phyloP scores from a whole-genome alignment of 1,139 yeast species.

The Saccharomyces hybrid region DNA sequence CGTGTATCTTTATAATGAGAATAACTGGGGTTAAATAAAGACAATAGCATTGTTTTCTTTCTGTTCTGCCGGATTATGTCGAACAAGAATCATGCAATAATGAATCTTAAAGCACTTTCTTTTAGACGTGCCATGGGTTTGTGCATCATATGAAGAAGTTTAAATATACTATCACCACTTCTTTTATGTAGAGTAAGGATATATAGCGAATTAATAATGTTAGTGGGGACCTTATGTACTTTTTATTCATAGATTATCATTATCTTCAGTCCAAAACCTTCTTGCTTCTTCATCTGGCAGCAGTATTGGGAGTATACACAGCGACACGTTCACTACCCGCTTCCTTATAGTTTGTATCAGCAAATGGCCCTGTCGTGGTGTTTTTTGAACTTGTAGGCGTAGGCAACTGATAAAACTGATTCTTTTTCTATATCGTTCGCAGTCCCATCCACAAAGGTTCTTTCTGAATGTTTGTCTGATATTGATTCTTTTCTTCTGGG shows the following conservation, averaged over 20 bases:
- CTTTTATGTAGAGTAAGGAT: background rate
- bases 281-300: constrained; percentile 32
- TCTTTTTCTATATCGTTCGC: constrained; percentile 7
- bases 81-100: background rate
- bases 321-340: background rate
- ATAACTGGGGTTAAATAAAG: background rate
- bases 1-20: too few relatives aligned
- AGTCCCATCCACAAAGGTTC: constrained; percentile 3
- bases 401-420: constrained; percentile 8
- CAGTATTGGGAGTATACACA: constrained; percentile 20
- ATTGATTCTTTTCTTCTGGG: constrained; percentile 6
- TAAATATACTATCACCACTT: background rate
- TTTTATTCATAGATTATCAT: constrained; percentile 5
- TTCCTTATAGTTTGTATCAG: background rate
- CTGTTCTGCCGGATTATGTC: background rate
- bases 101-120: background rate
- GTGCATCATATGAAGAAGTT: background rate
- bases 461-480: constrained; percentile 7
- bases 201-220: background rate
- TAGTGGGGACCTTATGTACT: too few relatives aligned
- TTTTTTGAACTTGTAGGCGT: constrained; percentile 1
- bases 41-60: background rate
- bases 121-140: background rate
- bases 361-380: background rate
- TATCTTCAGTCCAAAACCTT: constrained; percentile 27